These are phyloP conservation scores for Populus euphratica DNA, from an alignment of 345 rosid genomes.

Conservation along the genomic window DNA sequence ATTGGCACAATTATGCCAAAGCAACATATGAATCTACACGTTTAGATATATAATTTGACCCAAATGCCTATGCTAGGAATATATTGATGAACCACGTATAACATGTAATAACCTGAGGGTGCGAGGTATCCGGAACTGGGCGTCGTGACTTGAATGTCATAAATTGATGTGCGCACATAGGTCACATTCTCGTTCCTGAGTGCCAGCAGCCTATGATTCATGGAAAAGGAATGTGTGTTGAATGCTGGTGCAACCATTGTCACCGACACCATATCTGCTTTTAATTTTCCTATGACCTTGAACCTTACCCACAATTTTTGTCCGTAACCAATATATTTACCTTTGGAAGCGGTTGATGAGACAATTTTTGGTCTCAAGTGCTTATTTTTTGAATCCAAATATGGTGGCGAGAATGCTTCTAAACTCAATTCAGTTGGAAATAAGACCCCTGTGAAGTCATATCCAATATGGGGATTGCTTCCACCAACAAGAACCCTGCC, in stretches of 20 bases:
- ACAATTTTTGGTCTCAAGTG: slow-evolving; percentile 46
- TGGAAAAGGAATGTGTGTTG: slow-evolving; percentile 70
- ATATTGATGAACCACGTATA: slow-evolving; percentile 60
- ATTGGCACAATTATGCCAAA: not conserved
- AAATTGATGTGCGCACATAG: slow-evolving; percentile 20
- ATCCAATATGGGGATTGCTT: slow-evolving; percentile 66
- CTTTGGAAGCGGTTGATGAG: slow-evolving; percentile 18
- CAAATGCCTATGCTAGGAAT: slow-evolving; percentile 75
- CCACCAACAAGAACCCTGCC: slow-evolving; percentile 83
- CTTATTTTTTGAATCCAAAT: slow-evolving; percentile 34
- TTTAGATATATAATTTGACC: slow-evolving; percentile 27
- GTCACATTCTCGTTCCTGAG: slow-evolving; percentile 40
- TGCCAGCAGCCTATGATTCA: slow-evolving; percentile 69
- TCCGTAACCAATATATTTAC: slow-evolving; percentile 22
- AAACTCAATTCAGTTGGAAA: slow-evolving; percentile 74
- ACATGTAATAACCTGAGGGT: slow-evolving; percentile 66
- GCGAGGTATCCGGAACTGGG: slow-evolving; percentile 54
- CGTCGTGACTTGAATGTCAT: slow-evolving; percentile 38
- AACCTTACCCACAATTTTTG: slow-evolving; percentile 33
- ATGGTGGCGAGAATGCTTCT: slow-evolving; percentile 66
- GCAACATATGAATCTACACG: not conserved
- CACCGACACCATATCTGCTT: slow-evolving; percentile 34
- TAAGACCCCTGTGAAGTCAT: slow-evolving; percentile 51
- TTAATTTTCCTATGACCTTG: slow-evolving; percentile 11
- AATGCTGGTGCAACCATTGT: slow-evolving; percentile 70